Evolutionary conservation across 768 basidiomycete species (phyloP).

Genomic region (Boletus sp.): DNA sequence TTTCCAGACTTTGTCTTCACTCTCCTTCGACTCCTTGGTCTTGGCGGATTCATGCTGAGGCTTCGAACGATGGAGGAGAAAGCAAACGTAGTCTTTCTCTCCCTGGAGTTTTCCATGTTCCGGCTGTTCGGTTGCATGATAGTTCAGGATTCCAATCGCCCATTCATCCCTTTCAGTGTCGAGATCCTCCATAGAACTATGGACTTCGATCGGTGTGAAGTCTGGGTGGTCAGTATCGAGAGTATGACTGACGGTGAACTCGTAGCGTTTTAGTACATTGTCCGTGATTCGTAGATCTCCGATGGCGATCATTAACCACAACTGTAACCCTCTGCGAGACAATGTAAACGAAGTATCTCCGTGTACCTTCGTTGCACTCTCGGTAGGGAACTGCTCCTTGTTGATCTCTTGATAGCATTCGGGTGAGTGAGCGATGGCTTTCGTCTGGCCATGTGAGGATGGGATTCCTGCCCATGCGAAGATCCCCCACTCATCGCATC

Average conservation of each 20-base stretch:
- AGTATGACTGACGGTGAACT: background rate
- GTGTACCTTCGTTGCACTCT: slow-evolving; percentile 1
- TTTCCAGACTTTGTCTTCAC: background rate
- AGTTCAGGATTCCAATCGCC: background rate
- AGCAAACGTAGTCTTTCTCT: background rate
- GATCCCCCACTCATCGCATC: slow-evolving; percentile 24
- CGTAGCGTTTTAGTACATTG: background rate
- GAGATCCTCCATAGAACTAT: no score
- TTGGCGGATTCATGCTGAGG: background rate
- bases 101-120: background rate
- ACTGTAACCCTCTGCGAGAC: slow-evolving; percentile 12
- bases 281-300: background rate
- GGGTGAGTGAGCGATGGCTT: slow-evolving; percentile 14
- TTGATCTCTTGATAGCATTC: slow-evolving; percentile 14
- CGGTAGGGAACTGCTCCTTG: slow-evolving; percentile 2
- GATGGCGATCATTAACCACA: slow-evolving; percentile 11
- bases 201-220: background rate
- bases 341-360: slow-evolving; percentile 16
- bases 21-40: background rate
- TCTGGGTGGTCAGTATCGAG: background rate
- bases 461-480: slow-evolving; percentile 22
- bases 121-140: background rate
- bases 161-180: background rate
- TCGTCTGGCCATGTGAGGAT: slow-evolving; percentile 11
- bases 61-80: background rate